Percentiles rank a stretch among this genome's conserved stretches.
Evolutionary conservation across 306 rosid species (phyloP).

Genomic region (Vigna radiata): DNA sequence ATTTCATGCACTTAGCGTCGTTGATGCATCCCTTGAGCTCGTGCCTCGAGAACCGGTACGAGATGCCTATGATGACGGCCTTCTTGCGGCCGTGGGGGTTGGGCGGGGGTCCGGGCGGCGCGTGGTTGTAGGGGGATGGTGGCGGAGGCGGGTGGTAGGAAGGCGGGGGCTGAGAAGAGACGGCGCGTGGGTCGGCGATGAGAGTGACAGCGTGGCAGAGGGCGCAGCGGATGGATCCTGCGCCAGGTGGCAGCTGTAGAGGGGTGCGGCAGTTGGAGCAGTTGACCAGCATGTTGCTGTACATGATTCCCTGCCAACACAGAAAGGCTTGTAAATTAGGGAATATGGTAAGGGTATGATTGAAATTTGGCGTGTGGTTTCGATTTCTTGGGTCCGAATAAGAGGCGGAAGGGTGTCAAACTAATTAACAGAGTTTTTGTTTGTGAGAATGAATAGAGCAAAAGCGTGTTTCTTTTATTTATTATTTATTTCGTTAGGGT

Average conservation of each 20-base stretch:
- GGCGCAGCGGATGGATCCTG: conserved; percentile 83
- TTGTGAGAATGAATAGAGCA: too few relatives aligned
- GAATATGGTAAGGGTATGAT: conserved; percentile 11
- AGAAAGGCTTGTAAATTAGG: conserved; percentile 15
- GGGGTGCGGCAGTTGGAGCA: conserved; percentile 85
- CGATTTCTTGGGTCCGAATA: background rate
- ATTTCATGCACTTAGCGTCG: conserved; percentile 91
- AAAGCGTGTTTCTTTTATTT: background rate
- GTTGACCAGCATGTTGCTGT: conserved; percentile 67
- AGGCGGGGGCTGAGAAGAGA: conserved; percentile 52
- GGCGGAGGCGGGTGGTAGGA: conserved; percentile 39
- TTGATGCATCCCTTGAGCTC: conserved; percentile 96
- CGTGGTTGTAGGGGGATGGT: conserved; percentile 57
- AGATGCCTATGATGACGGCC: conserved; percentile 92
- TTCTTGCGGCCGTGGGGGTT: conserved; percentile 82
- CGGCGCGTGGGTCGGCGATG: conserved; percentile 71
- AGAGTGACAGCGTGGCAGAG: conserved; percentile 80
- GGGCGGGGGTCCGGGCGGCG: conserved; percentile 72
- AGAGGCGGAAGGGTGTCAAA: background rate
- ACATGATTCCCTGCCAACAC: background rate
- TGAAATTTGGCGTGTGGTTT: background rate
- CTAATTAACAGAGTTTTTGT: too few relatives aligned
- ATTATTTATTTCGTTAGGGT: background rate
- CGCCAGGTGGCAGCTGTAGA: conserved; percentile 81
- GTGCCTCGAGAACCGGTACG: conserved; percentile 77